Evolutionary conservation across 2,329 filamentous ascomycete genomes (phyloP), one percentile per base, ranked within the genome.

Genomic region (Penicillium sp.): DNA sequence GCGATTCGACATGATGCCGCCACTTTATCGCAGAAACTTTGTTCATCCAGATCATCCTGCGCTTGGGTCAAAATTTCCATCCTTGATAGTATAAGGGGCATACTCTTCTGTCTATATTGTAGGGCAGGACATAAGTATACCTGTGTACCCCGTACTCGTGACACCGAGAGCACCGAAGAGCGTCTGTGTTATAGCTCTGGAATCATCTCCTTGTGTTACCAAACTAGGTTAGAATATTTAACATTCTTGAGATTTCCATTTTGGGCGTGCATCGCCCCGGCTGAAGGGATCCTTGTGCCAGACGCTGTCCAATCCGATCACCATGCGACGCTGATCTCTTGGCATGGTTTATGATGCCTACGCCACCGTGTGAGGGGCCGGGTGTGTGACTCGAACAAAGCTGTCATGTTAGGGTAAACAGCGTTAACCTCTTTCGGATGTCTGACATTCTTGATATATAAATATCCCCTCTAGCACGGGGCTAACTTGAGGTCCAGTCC

Each of bases 281-380:
- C 39, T 21, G 39, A 39, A 23, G 31, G 25, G 31, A 21, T 35
- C 19, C 13, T 51, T 41, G 35, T 35, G 31, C 25, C n/a, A 35
- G 9, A 47, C 21, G 7, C 17, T 33, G 35, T 29, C 53, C 53
- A 56, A 45, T 56, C 39, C 15, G 13, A 56, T 38, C 39, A 12
- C 23, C 48, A 23, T n/a, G 25, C 9, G 27, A 45, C 15, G 49
- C 49, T 53, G 54, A 57, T 53, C 54, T 57, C 54, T 57, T 57
- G 54, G 54, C 54, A 53, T 41, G 6, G 25, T 27, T 47, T 4
- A 27, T 53, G 21, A 33, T 31, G 25, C 23, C 3, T 7, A 39
- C 33, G 54, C 41, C 41, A 53, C 48, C 21, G 25, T 45, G 35
- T 8, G 35, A 44, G 54, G 35, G 15, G 4, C 27, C 19, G 19